Evolutionary conservation across 208 protist genomes (phyloP).

Genomic region (Acanthamoeba sp.): DNA sequence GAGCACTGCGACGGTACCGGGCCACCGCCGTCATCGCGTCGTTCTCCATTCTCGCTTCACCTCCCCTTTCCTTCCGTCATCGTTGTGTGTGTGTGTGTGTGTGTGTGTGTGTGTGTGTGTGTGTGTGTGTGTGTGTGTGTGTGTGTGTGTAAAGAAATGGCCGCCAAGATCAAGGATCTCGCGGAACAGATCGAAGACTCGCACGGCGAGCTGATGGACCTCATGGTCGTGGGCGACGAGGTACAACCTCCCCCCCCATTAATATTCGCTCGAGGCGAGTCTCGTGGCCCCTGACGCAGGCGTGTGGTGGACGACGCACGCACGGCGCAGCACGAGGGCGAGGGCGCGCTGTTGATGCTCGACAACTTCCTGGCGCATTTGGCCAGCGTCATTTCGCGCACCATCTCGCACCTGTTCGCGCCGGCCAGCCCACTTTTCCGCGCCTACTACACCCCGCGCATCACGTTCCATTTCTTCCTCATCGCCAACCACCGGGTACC

Average conservation of each 20-base stretch:
- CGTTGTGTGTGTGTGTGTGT: too few species aligned
- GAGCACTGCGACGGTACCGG: not conserved
- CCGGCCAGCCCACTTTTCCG: conserved; percentile 33
- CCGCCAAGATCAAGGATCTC: not conserved
- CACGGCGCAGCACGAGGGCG: conserved; percentile 18
- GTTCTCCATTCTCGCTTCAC: too few species aligned
- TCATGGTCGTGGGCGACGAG: not conserved
- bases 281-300: not conserved
- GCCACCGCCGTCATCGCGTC: too few species aligned
- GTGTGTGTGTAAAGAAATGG: not conserved
- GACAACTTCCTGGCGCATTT: conserved; percentile 60
- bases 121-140: not conserved
- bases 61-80: too few species aligned
- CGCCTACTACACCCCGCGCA: conserved; percentile 23
- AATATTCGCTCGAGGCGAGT: not conserved
- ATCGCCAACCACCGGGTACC: conserved; percentile 45
- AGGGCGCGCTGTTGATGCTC: not conserved
- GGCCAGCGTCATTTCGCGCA: not conserved
- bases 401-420: not conserved
- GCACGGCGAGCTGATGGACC: not conserved
- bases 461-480: conserved; percentile 65
- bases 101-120: not conserved
- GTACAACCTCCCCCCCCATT: not conserved
- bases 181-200: not conserved
- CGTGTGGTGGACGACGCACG: not conserved